phyloP scores from a whole-genome alignment of 805 yeast species.

The Lachancea nothofagi region DNA sequence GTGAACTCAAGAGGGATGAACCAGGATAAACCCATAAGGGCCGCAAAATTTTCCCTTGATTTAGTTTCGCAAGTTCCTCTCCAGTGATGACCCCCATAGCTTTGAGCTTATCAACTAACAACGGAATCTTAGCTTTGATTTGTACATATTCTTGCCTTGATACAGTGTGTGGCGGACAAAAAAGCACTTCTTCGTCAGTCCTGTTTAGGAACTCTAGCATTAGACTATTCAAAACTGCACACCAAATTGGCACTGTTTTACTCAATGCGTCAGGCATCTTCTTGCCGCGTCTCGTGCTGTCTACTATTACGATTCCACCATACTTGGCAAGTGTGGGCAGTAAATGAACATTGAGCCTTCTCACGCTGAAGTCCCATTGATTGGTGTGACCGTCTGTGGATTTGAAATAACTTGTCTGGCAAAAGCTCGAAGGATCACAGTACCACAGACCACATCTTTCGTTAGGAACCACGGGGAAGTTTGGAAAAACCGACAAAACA shows the following conservation, averaged over 20 bases:
- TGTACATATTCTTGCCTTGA: constrained; percentile 51
- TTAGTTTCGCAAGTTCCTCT: constrained; percentile 26
- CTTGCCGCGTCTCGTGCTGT: constrained; percentile 83
- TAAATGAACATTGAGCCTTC: constrained; percentile 72
- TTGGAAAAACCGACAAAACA: constrained; percentile 31
- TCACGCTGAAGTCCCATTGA: constrained; percentile 71
- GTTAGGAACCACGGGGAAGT: constrained; percentile 58
- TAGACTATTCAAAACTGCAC: constrained; percentile 63
- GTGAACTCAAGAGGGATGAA: constrained; percentile 20
- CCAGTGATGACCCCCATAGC: constrained; percentile 38
- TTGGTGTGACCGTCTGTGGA: constrained; percentile 87
- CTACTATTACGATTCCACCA: constrained; percentile 59
- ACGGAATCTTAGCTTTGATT: constrained; percentile 44
- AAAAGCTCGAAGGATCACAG: constrained; percentile 40
- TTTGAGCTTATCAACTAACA: constrained; percentile 41
- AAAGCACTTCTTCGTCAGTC: constrained; percentile 34
- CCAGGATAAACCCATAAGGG: constrained; percentile 72
- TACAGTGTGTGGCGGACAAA: constrained; percentile 49
- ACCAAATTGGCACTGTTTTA: constrained; percentile 89
- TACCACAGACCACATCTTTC: constrained; percentile 91
- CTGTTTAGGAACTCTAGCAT: constrained; percentile 35
- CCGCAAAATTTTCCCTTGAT: constrained; percentile 46
- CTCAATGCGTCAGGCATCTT: constrained; percentile 80
- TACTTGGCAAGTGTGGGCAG: constrained; percentile 40
- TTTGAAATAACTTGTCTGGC: constrained; percentile 65